Percentiles rank a stretch among this genome's conserved stretches.
Conservation (phyloP, 1,139 yeast species). For the Zygotorulaspora mrakii region DNA sequence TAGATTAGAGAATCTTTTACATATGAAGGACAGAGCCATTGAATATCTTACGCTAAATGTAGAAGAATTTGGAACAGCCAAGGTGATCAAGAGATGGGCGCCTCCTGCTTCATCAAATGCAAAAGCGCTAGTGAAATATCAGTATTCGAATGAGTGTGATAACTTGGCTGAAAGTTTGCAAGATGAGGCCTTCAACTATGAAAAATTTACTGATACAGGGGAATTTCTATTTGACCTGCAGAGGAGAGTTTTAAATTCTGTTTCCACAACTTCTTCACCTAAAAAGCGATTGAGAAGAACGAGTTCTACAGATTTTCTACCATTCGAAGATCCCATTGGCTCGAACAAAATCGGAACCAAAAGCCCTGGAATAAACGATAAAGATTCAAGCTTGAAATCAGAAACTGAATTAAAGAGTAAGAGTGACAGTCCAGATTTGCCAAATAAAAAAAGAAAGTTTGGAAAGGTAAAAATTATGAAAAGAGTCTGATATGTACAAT, state of each 20-base stretch:
- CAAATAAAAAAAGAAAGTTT: slow-evolving; percentile 17
- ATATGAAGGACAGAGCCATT: slow-evolving; percentile 23
- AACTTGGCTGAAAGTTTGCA: slow-evolving; percentile 7
- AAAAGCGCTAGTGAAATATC: slow-evolving; percentile 15
- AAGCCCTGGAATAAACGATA: neutral
- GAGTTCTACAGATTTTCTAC: slow-evolving; percentile 11
- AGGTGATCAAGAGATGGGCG: slow-evolving; percentile 31
- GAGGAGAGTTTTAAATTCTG: slow-evolving; percentile 6
- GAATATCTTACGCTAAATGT: slow-evolving; percentile 29
- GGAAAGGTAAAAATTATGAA: slow-evolving; percentile 17
- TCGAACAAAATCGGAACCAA: neutral
- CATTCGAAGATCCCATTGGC: slow-evolving; percentile 3
- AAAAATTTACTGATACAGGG: slow-evolving; percentile 3
- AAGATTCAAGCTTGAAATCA: slow-evolving; percentile 4
- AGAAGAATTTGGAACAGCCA: slow-evolving; percentile 26
- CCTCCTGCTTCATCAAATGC: slow-evolving; percentile 29
- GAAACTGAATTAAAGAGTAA: slow-evolving; percentile 12
- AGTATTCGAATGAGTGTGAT: slow-evolving; percentile 4
- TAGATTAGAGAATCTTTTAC: slow-evolving; percentile 9
- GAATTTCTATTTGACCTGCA: slow-evolving; percentile 7
- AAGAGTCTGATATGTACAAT: no score
- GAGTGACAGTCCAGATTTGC: slow-evolving; percentile 5
- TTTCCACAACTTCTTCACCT: slow-evolving; percentile 7
- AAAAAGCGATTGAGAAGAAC: slow-evolving; percentile 7
- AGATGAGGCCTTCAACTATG: slow-evolving; percentile 5